phyloP scores from a whole-genome alignment of 2,329 filamentous ascomycete species.

The Mycosphaerelloides madeirae region DNA sequence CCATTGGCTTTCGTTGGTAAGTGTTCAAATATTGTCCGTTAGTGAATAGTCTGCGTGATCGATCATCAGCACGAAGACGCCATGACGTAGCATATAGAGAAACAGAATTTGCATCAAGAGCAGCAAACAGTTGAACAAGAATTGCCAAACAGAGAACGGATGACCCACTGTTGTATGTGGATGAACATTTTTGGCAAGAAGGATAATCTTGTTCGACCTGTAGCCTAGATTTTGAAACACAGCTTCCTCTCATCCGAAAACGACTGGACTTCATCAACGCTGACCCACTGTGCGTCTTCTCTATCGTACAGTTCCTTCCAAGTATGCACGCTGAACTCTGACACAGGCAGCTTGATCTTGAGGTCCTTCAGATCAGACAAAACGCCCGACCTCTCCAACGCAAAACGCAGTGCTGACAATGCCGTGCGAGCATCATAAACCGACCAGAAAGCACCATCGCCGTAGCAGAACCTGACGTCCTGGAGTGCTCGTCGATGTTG shows the following conservation, averaged over 20 bases:
- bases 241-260: slow-evolving; percentile 5
- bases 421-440: slow-evolving; percentile 13
- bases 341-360: slow-evolving; percentile 14
- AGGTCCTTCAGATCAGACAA: slow-evolving; percentile 10
- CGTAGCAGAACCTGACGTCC: slow-evolving; percentile 18
- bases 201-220: too few relatives aligned
- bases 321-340: slow-evolving; percentile 15
- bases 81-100: too few relatives aligned
- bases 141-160: too few relatives aligned
- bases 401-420: slow-evolving; percentile 2
- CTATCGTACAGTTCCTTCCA: slow-evolving; percentile 12
- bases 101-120: too few relatives aligned
- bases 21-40: too few relatives aligned
- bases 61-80: too few relatives aligned
- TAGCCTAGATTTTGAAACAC: background rate
- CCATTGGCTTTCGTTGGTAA: too few relatives aligned
- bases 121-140: too few relatives aligned
- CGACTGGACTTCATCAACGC: slow-evolving; percentile 7
- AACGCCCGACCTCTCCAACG: slow-evolving; percentile 8
- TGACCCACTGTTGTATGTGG: too few relatives aligned
- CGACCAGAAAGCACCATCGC: slow-evolving; percentile 18
- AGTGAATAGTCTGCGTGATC: too few relatives aligned
- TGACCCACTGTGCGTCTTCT: slow-evolving; percentile 16
- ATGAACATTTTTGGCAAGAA: too few relatives aligned
- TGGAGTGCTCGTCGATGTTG: slow-evolving; percentile 9